A percentile compares a stretch with the other conserved stretches of the same genome.
Conservation (phyloP, 2,329 filamentous ascomycete species). For the Ophiostoma ulmi region DNA sequence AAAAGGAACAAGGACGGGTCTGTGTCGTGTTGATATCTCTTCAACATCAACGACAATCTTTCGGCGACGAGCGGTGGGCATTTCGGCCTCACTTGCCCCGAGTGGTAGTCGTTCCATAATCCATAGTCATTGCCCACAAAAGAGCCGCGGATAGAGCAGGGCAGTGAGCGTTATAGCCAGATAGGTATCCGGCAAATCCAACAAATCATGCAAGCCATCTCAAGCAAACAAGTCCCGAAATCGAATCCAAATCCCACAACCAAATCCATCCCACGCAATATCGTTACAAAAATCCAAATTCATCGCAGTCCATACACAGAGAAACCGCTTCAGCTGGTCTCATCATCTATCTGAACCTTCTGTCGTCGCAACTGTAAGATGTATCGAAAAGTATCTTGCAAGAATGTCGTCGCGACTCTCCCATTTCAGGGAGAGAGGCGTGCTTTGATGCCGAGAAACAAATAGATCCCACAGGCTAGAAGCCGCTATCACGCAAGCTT, state of each 20-base stretch:
- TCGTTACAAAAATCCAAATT: neutral
- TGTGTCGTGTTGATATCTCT: neutral
- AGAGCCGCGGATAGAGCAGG: conserved; percentile 35
- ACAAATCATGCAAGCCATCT: neutral
- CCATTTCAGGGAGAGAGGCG: neutral
- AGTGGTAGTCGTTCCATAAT: neutral
- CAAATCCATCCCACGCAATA: neutral
- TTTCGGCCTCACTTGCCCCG: conserved; percentile 14
- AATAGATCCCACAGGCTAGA: neutral
- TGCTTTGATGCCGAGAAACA: neutral
- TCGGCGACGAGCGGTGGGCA: neutral
- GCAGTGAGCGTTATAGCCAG: conserved; percentile 32
- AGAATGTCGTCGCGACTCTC: neutral
- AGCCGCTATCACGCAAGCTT: conserved; percentile 25
- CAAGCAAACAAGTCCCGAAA: neutral
- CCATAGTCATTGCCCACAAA: neutral
- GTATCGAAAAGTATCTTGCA: conserved; percentile 7
- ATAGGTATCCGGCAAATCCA: conserved; percentile 10
- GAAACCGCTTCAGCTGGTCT: conserved; percentile 7
- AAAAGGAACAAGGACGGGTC: neutral
- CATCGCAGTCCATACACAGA: neutral
- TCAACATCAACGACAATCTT: neutral
- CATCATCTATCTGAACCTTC: conserved; percentile 13
- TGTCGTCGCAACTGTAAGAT: conserved; percentile 19
- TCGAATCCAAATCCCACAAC: neutral